Evolutionary conservation across 2,329 filamentous ascomycete species (phyloP).

Genomic region (Fusarium palustre): DNA sequence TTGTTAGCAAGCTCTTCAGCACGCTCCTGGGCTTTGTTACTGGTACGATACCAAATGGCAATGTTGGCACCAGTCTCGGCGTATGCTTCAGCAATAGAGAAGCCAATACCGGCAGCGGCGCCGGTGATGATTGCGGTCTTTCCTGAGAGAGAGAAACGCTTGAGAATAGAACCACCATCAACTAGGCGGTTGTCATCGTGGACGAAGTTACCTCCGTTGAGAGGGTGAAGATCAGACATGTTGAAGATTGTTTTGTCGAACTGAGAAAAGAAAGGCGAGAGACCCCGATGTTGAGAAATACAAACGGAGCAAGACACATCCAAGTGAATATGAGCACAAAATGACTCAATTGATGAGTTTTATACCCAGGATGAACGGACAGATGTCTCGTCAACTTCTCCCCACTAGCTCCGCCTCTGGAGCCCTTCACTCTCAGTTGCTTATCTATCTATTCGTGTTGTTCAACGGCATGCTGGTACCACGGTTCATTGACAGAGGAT

Average conservation of each 20-base stretch:
- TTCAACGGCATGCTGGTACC: neutral
- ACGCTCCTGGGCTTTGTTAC: slow-evolving; percentile 68
- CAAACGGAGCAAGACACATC: neutral
- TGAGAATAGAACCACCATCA: slow-evolving; percentile 44
- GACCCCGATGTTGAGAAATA: neutral
- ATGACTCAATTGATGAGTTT: slow-evolving; percentile 17
- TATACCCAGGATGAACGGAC: slow-evolving; percentile 11
- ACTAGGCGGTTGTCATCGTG: slow-evolving; percentile 40
- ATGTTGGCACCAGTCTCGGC: slow-evolving; percentile 76
- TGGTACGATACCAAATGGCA: slow-evolving; percentile 75
- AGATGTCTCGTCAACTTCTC: slow-evolving; percentile 1
- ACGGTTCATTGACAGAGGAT: neutral
- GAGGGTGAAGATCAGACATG: slow-evolving; percentile 42
- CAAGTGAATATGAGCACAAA: neutral
- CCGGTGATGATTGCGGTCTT: slow-evolving; percentile 76
- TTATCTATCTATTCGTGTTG: slow-evolving; percentile 2
- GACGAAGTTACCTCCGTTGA: slow-evolving; percentile 45
- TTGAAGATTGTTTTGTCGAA: neutral
- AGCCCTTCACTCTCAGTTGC: neutral
- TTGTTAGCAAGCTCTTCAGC: slow-evolving; percentile 70
- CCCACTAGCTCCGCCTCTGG: slow-evolving; percentile 18
- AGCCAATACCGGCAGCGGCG: slow-evolving; percentile 72
- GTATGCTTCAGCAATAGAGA: slow-evolving; percentile 69
- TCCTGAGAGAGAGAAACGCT: slow-evolving; percentile 71
- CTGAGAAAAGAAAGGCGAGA: neutral